phyloP scores from a whole-genome alignment of 257 asterid species.

The Salvia hispanica region DNA sequence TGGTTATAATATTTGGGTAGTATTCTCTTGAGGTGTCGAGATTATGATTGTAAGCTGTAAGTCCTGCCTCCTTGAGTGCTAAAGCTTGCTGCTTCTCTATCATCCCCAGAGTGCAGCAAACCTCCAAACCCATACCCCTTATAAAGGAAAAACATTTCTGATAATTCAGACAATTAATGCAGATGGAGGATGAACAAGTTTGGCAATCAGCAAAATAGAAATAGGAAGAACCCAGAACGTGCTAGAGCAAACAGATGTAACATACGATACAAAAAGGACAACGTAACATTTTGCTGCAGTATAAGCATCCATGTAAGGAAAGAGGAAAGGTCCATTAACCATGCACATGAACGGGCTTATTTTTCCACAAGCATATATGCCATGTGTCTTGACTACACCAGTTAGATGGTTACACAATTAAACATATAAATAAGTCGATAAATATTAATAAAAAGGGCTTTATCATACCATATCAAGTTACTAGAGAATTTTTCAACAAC shows the following conservation, averaged over 20 bases:
- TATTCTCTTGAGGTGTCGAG: slow-evolving; percentile 96
- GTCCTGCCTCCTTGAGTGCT: slow-evolving; percentile 90
- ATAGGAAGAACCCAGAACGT: slow-evolving; percentile 14
- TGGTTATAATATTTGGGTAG: slow-evolving; percentile 84
- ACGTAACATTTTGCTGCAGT: too few relatives aligned
- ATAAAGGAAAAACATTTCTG: slow-evolving; percentile 42
- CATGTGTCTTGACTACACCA: neutral
- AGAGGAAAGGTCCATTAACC: neutral
- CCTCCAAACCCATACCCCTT: slow-evolving; percentile 99
- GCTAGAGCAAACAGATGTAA: neutral
- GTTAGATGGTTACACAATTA: neutral
- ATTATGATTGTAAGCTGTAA: slow-evolving; percentile 95
- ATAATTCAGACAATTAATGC: slow-evolving; percentile 20
- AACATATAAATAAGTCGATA: neutral
- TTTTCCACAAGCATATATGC: slow-evolving; percentile 1
- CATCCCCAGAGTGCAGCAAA: slow-evolving; percentile 97
- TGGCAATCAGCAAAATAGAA: slow-evolving; percentile 2
- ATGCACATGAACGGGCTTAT: neutral
- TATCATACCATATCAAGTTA: neutral
- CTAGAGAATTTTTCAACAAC: neutral
- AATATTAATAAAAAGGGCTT: neutral
- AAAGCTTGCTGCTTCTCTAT: slow-evolving; percentile 96
- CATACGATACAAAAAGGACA: too few relatives aligned
- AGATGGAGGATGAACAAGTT: neutral
- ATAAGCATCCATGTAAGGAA: too few relatives aligned